A percentile compares a stretch with the other conserved stretches of the same genome.
Evolutionary conservation across 2,329 filamentous ascomycete species (phyloP).

Genomic region (Dactylellina cionopaga): DNA sequence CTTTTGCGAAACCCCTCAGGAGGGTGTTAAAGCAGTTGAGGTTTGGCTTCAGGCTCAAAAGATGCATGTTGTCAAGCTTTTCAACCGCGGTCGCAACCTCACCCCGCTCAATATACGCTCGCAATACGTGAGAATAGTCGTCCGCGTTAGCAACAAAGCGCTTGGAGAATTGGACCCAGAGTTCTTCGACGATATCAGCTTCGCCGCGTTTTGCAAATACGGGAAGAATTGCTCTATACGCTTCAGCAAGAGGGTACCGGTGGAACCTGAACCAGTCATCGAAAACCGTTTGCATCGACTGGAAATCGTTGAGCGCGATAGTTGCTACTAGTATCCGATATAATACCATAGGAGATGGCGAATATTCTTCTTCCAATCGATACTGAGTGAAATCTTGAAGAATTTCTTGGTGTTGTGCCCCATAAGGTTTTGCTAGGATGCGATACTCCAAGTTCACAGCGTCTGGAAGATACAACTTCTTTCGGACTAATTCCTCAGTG

Average conservation of each 20-base stretch:
- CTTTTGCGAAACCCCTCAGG: slow-evolving; percentile 74
- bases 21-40: slow-evolving; percentile 78
- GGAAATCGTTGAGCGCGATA: slow-evolving; percentile 57
- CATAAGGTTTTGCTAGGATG: slow-evolving; percentile 20
- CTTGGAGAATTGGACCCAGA: slow-evolving; percentile 62
- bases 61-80: slow-evolving; percentile 71
- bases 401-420: slow-evolving; percentile 39
- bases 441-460: slow-evolving; percentile 15
- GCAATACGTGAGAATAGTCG: slow-evolving; percentile 69
- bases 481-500: neutral
- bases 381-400: slow-evolving; percentile 53
- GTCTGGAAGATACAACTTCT: slow-evolving; percentile 21
- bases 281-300: slow-evolving; percentile 60
- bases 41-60: slow-evolving; percentile 68
- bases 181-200: slow-evolving; percentile 61
- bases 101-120: slow-evolving; percentile 75
- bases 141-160: slow-evolving; percentile 52
- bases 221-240: slow-evolving; percentile 60
- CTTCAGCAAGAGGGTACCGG: slow-evolving; percentile 55
- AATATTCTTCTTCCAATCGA: slow-evolving; percentile 33
- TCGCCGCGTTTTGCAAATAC: slow-evolving; percentile 65
- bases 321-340: slow-evolving; percentile 58
- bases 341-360: slow-evolving; percentile 53
- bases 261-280: slow-evolving; percentile 60
- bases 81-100: slow-evolving; percentile 70